Evolutionary conservation across 768 basidiomycete genomes (phyloP), one percentile per base, ranked within the genome.

Genomic region (Xanthoconium stramineum): DNA sequence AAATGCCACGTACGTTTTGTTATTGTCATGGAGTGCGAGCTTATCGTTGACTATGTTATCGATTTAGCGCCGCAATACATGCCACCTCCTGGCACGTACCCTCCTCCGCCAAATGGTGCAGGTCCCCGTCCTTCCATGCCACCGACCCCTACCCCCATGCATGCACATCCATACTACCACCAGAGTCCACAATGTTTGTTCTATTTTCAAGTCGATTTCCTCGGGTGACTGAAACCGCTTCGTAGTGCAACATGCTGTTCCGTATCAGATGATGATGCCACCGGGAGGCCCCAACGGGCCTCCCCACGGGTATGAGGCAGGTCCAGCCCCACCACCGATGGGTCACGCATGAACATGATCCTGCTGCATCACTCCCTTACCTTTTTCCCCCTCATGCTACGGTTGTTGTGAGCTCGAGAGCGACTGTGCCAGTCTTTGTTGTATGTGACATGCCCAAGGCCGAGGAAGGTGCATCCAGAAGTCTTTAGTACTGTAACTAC

Each of bases 201-300:
- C 47, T 14, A 46, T 72, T 53, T 63, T 50, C 3, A 11, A 20
- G 15, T 19, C 36, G 65, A 58, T 64, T 48, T 55, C 56, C 53
- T 52, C 47, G 64, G 47, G 49, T 61, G 53, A 70, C 60, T 75
- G 60, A 73, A 65, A 44, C 61, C 58, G 55, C 53, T 61, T 66
- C 52, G 0, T n/a, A 94, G 91, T 93, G 69, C 85, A 86, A 72
- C 91, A 92, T 64, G 89, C 91, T 35, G 83, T 89, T 61, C 87
- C 89, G 46, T 94, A 93, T 70, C 86, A 82, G n/a, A 93, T 93
- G 89, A 91, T 91, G 87, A 88, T 85, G 52, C 88, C 87, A 53
- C 86, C 86, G 14, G 84, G 86, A 48, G 81, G 78, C 55, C 75
- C 73, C n/a, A 80, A 76, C 43, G 82, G 81, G 39, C 86, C 85